These are phyloP conservation scores for Fusarium sp. DNA, from an alignment of 2,329 filamentous ascomycete genomes.

Conservation along the genomic window DNA sequence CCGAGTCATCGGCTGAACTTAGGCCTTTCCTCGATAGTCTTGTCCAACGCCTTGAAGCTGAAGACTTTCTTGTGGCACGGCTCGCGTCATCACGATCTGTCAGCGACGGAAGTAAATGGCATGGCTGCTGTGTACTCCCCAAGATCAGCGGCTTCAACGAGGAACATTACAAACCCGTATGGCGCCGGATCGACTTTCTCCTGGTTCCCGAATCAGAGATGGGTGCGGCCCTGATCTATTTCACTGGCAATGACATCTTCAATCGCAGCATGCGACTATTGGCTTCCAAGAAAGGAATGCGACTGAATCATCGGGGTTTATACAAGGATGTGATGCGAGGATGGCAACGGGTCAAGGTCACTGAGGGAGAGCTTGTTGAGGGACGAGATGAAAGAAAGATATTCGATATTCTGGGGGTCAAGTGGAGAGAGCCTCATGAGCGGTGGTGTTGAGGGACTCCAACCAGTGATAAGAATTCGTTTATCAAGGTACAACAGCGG, in stretches of 20 bases:
- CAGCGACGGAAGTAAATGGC: slow-evolving; percentile 82
- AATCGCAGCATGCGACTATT: slow-evolving; percentile 87
- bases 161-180: slow-evolving; percentile 60
- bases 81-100: slow-evolving; percentile 68
- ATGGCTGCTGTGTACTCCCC: slow-evolving; percentile 83
- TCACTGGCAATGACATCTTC: slow-evolving; percentile 95
- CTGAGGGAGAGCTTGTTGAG: slow-evolving; percentile 78
- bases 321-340: slow-evolving; percentile 77
- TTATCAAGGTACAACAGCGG: background rate
- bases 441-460: slow-evolving; percentile 71
- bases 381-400: slow-evolving; percentile 81
- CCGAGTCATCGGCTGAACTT: slow-evolving; percentile 66
- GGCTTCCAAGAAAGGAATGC: slow-evolving; percentile 83
- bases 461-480: background rate
- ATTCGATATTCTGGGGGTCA: slow-evolving; percentile 84
- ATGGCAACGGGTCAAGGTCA: slow-evolving; percentile 67
- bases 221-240: slow-evolving; percentile 91
- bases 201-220: slow-evolving; percentile 83
- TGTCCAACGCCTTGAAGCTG: slow-evolving; percentile 68
- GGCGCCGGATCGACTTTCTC: slow-evolving; percentile 87
- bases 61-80: slow-evolving; percentile 75
- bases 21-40: slow-evolving; percentile 71
- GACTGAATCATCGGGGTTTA: slow-evolving; percentile 85
- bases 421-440: slow-evolving; percentile 82
- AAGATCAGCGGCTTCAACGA: slow-evolving; percentile 49